phyloP scores from a whole-genome alignment of 441 rosid genomes.

The Erodium moschatum region DNA sequence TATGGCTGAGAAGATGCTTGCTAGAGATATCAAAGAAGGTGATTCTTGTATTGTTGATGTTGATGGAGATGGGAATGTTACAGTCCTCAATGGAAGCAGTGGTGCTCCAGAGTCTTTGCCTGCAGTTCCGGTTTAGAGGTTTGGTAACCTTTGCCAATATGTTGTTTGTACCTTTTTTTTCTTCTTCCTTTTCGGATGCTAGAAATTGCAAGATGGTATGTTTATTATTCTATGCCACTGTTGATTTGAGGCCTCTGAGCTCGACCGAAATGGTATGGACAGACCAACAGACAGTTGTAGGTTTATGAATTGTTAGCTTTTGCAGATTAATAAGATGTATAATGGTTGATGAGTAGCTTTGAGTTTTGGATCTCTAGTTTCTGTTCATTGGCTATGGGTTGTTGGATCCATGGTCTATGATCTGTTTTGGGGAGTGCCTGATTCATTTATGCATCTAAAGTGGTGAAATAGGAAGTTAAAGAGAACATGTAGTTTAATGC shows the following conservation, averaged over 20 bases:
- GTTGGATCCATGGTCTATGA: neutral
- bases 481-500: too few species aligned
- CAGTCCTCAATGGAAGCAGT: slow-evolving; percentile 71
- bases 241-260: neutral
- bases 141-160: neutral
- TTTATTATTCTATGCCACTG: neutral
- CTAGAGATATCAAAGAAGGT: slow-evolving; percentile 86
- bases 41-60: slow-evolving; percentile 91
- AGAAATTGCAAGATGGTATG: neutral
- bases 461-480: too few species aligned
- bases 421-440: neutral
- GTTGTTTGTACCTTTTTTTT: slow-evolving; percentile 25
- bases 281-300: neutral
- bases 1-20: slow-evolving; percentile 99
- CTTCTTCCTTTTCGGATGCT: neutral
- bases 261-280: neutral
- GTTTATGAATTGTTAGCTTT: neutral
- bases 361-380: too few species aligned
- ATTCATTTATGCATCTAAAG: too few species aligned
- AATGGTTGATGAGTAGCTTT: too few species aligned
- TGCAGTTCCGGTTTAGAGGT: neutral
- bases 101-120: slow-evolving; percentile 30
- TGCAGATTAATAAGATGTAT: neutral
- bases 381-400: too few species aligned
- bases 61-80: slow-evolving; percentile 67